Evolutionary conservation across 2,329 filamentous ascomycete genomes (phyloP).

Genomic region (Colletotrichum caudatum): DNA sequence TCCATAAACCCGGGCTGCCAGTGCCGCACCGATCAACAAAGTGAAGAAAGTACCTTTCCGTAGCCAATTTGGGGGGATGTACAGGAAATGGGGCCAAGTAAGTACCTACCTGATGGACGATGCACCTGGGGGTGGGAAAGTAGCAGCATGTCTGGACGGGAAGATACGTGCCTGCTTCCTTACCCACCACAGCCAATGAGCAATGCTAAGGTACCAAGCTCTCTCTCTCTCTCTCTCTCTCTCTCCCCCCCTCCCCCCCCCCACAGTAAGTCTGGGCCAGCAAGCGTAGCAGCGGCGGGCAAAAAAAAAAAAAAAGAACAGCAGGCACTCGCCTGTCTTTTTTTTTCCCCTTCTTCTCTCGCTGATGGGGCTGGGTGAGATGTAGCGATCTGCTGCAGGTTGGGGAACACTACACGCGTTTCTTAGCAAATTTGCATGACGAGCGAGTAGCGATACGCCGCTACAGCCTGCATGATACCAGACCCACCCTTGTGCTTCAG

Average conservation of each 20-base stretch:
- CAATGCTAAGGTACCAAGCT: conserved; percentile 21
- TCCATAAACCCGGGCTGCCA: conserved; percentile 18
- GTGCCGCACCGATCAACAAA: conserved; percentile 17
- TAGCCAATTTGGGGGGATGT: not conserved
- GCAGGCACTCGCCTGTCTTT: conserved; percentile 26
- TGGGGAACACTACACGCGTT: conserved; percentile 19
- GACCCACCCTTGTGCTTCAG: conserved; percentile 35
- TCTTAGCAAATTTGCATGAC: not conserved
- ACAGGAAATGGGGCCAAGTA: conserved; percentile 17
- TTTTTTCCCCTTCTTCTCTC: conserved; percentile 15
- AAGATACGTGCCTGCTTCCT: conserved; percentile 21
- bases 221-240: not conserved
- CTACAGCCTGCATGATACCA: conserved; percentile 38
- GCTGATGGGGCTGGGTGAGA: conserved; percentile 32
- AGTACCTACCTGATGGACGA: conserved; percentile 2
- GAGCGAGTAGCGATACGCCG: conserved; percentile 24
- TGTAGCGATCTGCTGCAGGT: conserved; percentile 36
- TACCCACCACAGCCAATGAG: conserved; percentile 14
- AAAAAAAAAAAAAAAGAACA: conserved; percentile 9
- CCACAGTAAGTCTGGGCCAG: conserved; percentile 25
- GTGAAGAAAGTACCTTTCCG: conserved; percentile 12
- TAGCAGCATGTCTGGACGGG: conserved; percentile 3
- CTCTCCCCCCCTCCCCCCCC: not conserved
- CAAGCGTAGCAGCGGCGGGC: conserved; percentile 15
- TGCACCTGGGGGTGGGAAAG: not conserved